A percentile compares a stretch with the other conserved stretches of the same genome.
Evolutionary conservation across 2,329 filamentous ascomycete species (phyloP).

Genomic region (Proliferodiscus dingleyae): DNA sequence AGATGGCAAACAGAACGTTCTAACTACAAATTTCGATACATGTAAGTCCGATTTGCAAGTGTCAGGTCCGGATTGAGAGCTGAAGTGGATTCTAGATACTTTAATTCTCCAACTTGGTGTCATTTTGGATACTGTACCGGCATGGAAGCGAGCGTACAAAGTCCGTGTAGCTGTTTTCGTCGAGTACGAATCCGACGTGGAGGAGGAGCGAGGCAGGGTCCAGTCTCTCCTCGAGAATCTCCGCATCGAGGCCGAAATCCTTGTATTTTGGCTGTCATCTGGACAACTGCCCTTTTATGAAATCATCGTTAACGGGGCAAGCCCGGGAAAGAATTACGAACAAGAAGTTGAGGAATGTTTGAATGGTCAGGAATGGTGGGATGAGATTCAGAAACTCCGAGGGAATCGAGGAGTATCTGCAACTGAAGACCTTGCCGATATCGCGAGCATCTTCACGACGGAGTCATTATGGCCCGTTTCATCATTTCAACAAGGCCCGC

Average conservation of each 20-base stretch:
- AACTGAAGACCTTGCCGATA: conserved; percentile 40
- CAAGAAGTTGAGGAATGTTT: conserved; percentile 61
- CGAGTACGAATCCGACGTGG: conserved; percentile 79
- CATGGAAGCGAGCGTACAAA: conserved; percentile 70
- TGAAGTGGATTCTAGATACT: conserved; percentile 45
- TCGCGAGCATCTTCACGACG: conserved; percentile 38
- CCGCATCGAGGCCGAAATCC: conserved; percentile 71
- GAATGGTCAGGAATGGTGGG: conserved; percentile 76
- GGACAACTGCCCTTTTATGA: conserved; percentile 70
- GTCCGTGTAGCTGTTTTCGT: conserved; percentile 82
- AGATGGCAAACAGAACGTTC: conserved; percentile 56
- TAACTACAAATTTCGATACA: conserved; percentile 89
- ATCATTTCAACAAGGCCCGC: conserved; percentile 45
- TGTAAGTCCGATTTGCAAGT: conserved; percentile 46
- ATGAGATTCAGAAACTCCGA: conserved; percentile 58
- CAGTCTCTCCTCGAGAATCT: conserved; percentile 72
- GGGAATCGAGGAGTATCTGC: conserved; percentile 34
- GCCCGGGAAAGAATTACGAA: conserved; percentile 49
- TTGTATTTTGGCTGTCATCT: conserved; percentile 77
- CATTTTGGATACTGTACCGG: conserved; percentile 74
- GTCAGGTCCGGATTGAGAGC: neutral
- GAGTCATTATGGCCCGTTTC: conserved; percentile 47
- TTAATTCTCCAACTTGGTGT: conserved; percentile 84
- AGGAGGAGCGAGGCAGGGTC: conserved; percentile 70
- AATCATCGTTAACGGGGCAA: conserved; percentile 68